Evolutionary conservation across 1,284 basidiomycete genomes (phyloP).

Genomic region (Cutaneotrichosporon dermatis): DNA sequence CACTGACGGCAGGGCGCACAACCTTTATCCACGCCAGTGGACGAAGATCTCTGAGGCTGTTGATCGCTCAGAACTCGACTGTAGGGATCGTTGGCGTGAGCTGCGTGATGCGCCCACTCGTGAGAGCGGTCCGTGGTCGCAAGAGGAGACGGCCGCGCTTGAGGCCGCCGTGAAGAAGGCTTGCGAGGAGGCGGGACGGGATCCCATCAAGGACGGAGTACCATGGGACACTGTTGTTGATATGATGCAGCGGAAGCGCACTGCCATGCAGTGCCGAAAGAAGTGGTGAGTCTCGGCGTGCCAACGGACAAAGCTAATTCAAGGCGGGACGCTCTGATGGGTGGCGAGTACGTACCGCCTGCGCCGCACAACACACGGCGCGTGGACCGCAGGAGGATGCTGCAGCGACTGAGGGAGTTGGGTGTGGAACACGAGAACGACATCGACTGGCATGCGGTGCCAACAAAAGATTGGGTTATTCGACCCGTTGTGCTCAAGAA

Average conservation of each 20-base stretch:
- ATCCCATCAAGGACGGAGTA: conserved; percentile 17
- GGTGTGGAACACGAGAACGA: conserved; percentile 14
- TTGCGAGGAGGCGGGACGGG: conserved; percentile 18
- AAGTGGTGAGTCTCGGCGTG: conserved; percentile 24
- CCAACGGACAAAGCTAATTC: background rate
- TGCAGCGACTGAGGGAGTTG: conserved; percentile 14
- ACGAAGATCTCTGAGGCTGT: conserved; percentile 33
- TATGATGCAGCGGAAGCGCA: conserved; percentile 25
- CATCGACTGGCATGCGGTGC: conserved; percentile 10
- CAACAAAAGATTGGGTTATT: conserved; percentile 9
- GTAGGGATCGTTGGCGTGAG: conserved; percentile 37
- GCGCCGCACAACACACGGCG: background rate
- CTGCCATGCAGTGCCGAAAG: conserved; percentile 28
- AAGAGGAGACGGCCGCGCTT: conserved; percentile 21
- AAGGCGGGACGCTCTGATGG: conserved; percentile 11
- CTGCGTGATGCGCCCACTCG: conserved; percentile 19
- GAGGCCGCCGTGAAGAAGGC: conserved; percentile 19
- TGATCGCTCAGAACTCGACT: conserved; percentile 37
- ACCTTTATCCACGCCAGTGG: conserved; percentile 34
- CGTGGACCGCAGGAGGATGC: conserved; percentile 9
- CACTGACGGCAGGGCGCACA: conserved; percentile 25
- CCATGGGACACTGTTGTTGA: conserved; percentile 33
- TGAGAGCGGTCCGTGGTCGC: conserved; percentile 23
- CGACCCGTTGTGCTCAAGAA: conserved; percentile 10
- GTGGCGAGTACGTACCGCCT: background rate